These are phyloP conservation scores for Paraphoma chrysanthemicola DNA, from an alignment of 2,329 filamentous ascomycete species.

Conservation along the genomic window DNA sequence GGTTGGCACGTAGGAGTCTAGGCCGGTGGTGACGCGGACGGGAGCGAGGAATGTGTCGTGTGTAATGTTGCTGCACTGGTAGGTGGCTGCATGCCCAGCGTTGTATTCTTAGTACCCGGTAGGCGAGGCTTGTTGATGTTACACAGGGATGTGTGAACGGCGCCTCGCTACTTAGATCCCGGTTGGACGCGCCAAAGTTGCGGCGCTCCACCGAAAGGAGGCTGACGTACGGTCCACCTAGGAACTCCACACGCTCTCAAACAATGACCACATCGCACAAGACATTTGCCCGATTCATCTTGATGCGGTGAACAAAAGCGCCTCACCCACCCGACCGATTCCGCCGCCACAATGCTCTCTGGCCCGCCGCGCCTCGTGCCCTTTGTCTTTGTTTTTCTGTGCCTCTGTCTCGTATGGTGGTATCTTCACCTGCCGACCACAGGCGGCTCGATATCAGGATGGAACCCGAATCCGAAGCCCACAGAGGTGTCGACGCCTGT, in stretches of 20 bases:
- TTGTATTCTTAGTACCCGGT: slow-evolving; percentile 2
- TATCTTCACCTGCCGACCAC: slow-evolving; percentile 27
- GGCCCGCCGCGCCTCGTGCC: slow-evolving; percentile 43
- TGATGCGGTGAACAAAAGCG: slow-evolving; percentile 14
- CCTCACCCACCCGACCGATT: slow-evolving; percentile 8
- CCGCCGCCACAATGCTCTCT: slow-evolving; percentile 40
- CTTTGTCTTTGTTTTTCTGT: slow-evolving; percentile 32
- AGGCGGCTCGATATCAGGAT: slow-evolving; percentile 14
- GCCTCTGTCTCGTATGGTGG: slow-evolving; percentile 40
- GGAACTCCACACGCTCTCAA: neutral
- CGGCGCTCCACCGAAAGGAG: slow-evolving; percentile 1
- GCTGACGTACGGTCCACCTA: slow-evolving; percentile 1
- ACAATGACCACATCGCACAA: slow-evolving; percentile 6
- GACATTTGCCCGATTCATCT: slow-evolving; percentile 1
- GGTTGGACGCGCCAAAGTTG: slow-evolving; percentile 2
- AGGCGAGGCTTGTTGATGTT: slow-evolving; percentile 1
- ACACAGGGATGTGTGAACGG: neutral
- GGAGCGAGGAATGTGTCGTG: neutral
- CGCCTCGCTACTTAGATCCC: neutral
- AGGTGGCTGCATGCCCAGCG: neutral
- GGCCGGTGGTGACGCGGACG: neutral
- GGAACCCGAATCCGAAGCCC: slow-evolving; percentile 14
- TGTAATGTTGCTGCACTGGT: neutral
- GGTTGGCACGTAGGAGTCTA: neutral
- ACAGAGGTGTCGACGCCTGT: slow-evolving; percentile 15